Percentiles rank a stretch among this genome's conserved stretches.
phyloP scores from a whole-genome alignment of 169 alveolate species.

The Eimeria falciformis region DNA sequence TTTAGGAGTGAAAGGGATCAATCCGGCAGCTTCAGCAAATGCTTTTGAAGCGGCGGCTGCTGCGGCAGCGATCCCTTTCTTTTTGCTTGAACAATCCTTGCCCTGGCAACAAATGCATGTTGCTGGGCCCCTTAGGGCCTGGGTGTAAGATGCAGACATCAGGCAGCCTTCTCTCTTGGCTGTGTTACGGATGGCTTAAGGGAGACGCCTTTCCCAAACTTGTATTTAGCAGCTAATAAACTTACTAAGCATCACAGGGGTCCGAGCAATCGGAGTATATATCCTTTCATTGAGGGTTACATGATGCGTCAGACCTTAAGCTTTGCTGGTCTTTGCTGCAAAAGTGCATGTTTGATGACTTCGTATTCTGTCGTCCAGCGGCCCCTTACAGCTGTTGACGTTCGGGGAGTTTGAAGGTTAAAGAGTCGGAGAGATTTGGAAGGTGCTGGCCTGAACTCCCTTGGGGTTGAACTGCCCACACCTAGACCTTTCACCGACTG shows the following conservation, averaged over 20 bases:
- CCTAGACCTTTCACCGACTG: no score
- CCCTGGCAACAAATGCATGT: background rate
- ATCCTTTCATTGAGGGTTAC: no score
- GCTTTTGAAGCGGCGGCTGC: constrained; percentile 40
- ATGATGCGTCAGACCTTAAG: background rate
- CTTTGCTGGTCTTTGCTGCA: background rate
- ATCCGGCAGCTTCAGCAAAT: constrained; percentile 11
- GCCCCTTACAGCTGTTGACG: constrained; percentile 44
- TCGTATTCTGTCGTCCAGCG: constrained; percentile 47
- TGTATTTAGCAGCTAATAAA: no score
- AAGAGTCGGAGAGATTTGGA: background rate
- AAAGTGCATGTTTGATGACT: constrained; percentile 17
- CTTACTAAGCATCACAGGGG: no score
- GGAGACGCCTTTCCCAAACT: no score
- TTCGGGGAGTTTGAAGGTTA: constrained; percentile 36
- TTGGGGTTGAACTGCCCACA: background rate
- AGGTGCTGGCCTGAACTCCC: background rate
- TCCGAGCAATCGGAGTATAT: no score
- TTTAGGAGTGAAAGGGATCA: background rate
- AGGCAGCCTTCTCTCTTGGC: no score
- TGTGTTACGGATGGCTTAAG: background rate
- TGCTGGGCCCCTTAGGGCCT: constrained; percentile 30
- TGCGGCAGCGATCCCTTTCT: constrained; percentile 1
- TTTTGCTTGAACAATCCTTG: background rate
- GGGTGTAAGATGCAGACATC: background rate